These are phyloP conservation scores for Elongisporangium undulatum DNA, from an alignment of 352 stramenopile genomes.

Conservation along the genomic window DNA sequence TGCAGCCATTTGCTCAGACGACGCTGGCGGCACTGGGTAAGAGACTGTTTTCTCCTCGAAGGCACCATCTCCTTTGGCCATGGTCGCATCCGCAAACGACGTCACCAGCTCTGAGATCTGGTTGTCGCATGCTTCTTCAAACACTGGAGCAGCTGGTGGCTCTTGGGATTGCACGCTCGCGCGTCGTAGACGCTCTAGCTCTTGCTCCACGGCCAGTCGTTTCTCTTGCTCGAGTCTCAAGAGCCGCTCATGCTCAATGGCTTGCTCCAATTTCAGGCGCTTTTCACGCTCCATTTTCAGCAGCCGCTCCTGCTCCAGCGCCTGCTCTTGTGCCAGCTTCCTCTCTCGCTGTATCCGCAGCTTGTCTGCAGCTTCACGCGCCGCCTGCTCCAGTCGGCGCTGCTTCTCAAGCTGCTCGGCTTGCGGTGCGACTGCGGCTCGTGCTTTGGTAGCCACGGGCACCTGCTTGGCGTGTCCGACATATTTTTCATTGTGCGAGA, in stretches of 20 bases:
- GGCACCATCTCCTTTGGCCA: neutral
- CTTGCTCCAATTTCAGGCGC: neutral
- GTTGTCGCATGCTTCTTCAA: neutral
- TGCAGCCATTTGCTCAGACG: neutral
- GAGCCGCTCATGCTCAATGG: neutral
- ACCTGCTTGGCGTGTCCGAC: neutral
- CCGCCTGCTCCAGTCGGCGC: conserved; percentile 19
- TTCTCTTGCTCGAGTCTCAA: neutral
- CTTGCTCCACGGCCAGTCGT: neutral
- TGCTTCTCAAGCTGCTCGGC: conserved; percentile 2
- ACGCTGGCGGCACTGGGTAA: neutral
- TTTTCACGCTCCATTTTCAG: neutral
- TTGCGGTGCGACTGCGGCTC: neutral
- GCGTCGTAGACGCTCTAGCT: neutral
- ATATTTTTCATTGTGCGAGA: conserved; percentile 10
- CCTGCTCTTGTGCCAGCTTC: neutral
- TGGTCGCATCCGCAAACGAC: neutral
- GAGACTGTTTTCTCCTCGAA: neutral
- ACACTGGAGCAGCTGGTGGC: neutral
- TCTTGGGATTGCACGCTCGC: neutral
- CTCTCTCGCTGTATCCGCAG: neutral
- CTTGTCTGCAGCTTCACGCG: conserved; percentile 21
- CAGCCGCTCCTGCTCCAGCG: neutral
- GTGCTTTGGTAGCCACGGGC: neutral
- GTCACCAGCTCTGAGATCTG: neutral